Base-by-base conservation (phyloP, 768 basidiomycete genomes). In the Lentinula lateritia region DNA sequence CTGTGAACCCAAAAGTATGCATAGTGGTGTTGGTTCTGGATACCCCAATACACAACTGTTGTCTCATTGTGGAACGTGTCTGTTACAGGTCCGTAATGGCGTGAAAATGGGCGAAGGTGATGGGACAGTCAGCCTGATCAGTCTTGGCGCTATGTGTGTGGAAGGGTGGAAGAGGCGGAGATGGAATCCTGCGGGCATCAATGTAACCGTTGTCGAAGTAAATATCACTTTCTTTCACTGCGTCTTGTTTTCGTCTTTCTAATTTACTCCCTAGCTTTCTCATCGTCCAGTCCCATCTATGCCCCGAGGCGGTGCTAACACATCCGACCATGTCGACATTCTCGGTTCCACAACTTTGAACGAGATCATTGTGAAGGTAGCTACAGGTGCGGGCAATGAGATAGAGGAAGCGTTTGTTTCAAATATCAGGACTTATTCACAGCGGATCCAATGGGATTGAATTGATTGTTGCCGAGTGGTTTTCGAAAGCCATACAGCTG, bases 41-140 rank as follows among this genome's bases (percentile, higher is more conserved):
- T 13, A 39, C 7, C 13, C 38, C 9, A 28, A 28, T 28, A 28
- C 28, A 28, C 28, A 28, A 28, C 28, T 28, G 13, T 13, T 39
- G 36, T 7, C 12, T 12, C 36, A 39, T 39, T 2, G 1, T 50
- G 32, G 28, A 36, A 28, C 18, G 52, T 32, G 45, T 60, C 41
- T 50, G 36, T 61, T 56, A 9, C 18, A 88, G 87, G 75, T 92
- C 52, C 76, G 81, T 57, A 93, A 91, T 64, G 95, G 95, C 10
- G 92, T 98, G 58, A 92, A 90, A 66, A 86, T 95, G 73, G 93
- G 93, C 43, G 94, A 97, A 76, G 96, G 95, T 7, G 97, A 98
- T 71, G 96, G 97, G 12, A 98, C 97, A 2, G 94, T 95, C 23
- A 86, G 86, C 66, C 74, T 94, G 45, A 68, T 95, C 38, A 92